Evolutionary conservation across 1,284 basidiomycete genomes (phyloP).

Genomic region (Polyporus tsugae): DNA sequence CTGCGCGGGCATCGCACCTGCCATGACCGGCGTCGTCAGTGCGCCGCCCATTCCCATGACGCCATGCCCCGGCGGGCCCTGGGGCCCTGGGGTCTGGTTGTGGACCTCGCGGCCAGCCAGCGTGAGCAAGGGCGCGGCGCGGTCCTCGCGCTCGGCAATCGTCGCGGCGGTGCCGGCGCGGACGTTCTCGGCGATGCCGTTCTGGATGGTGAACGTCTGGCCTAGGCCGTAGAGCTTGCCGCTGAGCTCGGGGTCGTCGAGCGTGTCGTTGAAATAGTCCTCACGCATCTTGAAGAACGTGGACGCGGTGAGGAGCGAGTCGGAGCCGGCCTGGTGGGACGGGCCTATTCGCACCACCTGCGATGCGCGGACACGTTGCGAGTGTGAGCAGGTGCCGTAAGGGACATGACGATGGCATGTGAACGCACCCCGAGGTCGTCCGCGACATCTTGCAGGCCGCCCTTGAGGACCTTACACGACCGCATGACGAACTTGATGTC

Average conservation of each 20-base stretch:
- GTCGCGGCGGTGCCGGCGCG: conserved; percentile 69
- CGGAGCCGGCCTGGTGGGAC: conserved; percentile 96
- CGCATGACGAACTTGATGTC: conserved; percentile 99
- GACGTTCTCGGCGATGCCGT: conserved; percentile 69
- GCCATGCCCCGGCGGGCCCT: conserved; percentile 43
- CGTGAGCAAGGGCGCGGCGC: conserved; percentile 42
- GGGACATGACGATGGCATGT: conserved; percentile 23
- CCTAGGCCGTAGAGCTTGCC: conserved; percentile 83
- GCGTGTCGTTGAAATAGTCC: conserved; percentile 87
- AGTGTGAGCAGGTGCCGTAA: conserved; percentile 7
- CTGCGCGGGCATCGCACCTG: conserved; percentile 46
- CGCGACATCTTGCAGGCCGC: conserved; percentile 95
- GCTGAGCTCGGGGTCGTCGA: conserved; percentile 83
- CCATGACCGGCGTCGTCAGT: conserved; percentile 51
- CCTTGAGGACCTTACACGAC: conserved; percentile 88
- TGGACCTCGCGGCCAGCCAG: conserved; percentile 57
- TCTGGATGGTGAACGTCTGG: conserved; percentile 72
- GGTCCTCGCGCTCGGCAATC: conserved; percentile 80
- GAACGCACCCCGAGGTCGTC: conserved; percentile 84
- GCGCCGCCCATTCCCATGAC: conserved; percentile 52
- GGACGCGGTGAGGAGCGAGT: conserved; percentile 91
- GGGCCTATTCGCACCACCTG: conserved; percentile 91
- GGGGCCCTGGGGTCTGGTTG: conserved; percentile 57
- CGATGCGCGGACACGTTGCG: conserved; percentile 6
- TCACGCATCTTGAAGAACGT: conserved; percentile 98